Evolutionary conservation across 1,139 yeast species (phyloP), one percentile per base, ranked within the genome.

Genomic region (Magnusiomyces tetraspermus): DNA sequence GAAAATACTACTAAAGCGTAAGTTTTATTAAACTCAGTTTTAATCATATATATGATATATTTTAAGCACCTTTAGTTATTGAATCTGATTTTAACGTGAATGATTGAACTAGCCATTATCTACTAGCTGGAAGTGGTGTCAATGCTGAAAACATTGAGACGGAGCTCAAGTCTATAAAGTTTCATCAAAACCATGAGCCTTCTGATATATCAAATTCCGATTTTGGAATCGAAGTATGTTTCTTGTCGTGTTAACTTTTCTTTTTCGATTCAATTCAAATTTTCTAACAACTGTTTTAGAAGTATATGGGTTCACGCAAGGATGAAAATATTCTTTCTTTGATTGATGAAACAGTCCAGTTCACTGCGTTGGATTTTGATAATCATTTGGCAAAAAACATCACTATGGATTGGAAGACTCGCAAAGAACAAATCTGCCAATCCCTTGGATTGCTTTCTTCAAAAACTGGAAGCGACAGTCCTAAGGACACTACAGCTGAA

Each of bases 41-140:
- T 28, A 8, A 8, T 21, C 8, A n/a, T n/a, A n/a, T n/a, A n/a
- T n/a, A n/a, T n/a, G n/a, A n/a, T n/a, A n/a, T n/a, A n/a, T n/a
- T n/a, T n/a, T n/a, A n/a, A n/a, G n/a, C n/a, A n/a, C n/a, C n/a
- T n/a, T n/a, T n/a, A n/a, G n/a, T n/a, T n/a, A n/a, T n/a, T n/a
- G n/a, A n/a, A n/a, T n/a, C n/a, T n/a, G n/a, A n/a, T n/a, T n/a
- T n/a, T n/a, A n/a, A n/a, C n/a, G n/a, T n/a, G n/a, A n/a, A n/a
- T n/a, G n/a, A n/a, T n/a, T n/a, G n/a, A n/a, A n/a, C 22, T 22
- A 61, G 65, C 0, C 97, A 89, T 63, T 90, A 90, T 65, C 71
- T 90, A 47, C 74, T 92, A 52, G 96, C 97, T 1, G 86, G 94
- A 0, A 85, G 94, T 63, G 97, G 96, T 0, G 76, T 90, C 52